Conservation (phyloP, 2,329 filamentous ascomycete genomes). For the Phialocephala subalpina region DNA sequence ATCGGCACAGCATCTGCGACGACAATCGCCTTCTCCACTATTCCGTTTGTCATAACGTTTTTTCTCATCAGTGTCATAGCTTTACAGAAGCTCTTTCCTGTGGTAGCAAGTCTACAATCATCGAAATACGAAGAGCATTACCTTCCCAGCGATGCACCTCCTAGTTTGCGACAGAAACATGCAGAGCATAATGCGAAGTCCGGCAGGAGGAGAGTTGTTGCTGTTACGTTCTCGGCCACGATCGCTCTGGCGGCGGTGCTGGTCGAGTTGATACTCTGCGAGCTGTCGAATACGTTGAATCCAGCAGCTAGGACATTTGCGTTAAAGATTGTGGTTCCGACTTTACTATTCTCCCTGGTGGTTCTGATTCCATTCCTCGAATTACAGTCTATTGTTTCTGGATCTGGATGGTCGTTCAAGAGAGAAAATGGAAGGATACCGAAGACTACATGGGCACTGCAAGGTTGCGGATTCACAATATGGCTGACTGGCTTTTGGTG, state of each 20-base stretch:
- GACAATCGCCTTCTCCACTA: constrained; percentile 64
- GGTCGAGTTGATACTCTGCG: constrained; percentile 82
- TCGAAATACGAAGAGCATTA: constrained; percentile 63
- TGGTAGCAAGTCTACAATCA: constrained; percentile 65
- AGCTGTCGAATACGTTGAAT: constrained; percentile 80
- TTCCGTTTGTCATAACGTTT: constrained; percentile 78
- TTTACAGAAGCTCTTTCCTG: constrained; percentile 74
- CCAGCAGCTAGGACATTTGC: constrained; percentile 72
- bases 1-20: constrained; percentile 45
- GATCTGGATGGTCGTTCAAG: constrained; percentile 68
- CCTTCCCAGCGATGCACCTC: constrained; percentile 68
- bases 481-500: constrained; percentile 85
- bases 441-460: constrained; percentile 69
- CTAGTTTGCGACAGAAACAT: constrained; percentile 64
- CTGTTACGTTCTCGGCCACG: constrained; percentile 76
- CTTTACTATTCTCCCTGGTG: constrained; percentile 76
- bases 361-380: constrained; percentile 81
- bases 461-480: constrained; percentile 65
- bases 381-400: constrained; percentile 63
- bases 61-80: constrained; percentile 67
- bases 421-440: constrained; percentile 64
- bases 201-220: constrained; percentile 59
- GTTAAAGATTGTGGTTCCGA: constrained; percentile 73
- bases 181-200: constrained; percentile 64
- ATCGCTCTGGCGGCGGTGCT: constrained; percentile 80